Evolutionary conservation across 192 early-diverging fungal species (phyloP).

Genomic region (Rhizoclosmatium globosum): DNA sequence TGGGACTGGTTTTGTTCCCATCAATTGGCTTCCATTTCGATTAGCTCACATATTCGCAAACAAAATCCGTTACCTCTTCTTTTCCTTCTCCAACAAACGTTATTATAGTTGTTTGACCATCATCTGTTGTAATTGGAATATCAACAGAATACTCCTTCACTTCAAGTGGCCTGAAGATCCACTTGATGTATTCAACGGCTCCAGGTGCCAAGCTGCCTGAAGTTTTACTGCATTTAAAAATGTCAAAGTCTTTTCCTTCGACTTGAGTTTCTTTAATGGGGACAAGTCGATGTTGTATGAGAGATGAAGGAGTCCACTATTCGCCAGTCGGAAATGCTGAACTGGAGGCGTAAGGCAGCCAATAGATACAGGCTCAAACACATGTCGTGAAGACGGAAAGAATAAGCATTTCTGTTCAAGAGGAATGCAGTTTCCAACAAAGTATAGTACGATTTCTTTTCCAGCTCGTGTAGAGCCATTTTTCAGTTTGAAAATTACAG

Average conservation of each 20-base stretch:
- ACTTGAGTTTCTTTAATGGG: slow-evolving; percentile 48
- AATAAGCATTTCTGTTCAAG: slow-evolving; percentile 55
- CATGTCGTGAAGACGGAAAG: slow-evolving; percentile 46
- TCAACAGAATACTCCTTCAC: slow-evolving; percentile 58
- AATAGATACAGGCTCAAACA: slow-evolving; percentile 51
- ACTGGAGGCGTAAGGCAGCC: slow-evolving; percentile 52
- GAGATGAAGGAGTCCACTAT: slow-evolving; percentile 48
- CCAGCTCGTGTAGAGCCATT: slow-evolving; percentile 54
- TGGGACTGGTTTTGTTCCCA: slow-evolving; percentile 22
- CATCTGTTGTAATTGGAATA: slow-evolving; percentile 54
- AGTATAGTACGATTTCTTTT: slow-evolving; percentile 59
- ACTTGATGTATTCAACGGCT: slow-evolving; percentile 50
- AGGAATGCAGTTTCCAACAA: slow-evolving; percentile 55
- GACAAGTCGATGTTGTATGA: slow-evolving; percentile 53
- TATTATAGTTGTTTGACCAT: slow-evolving; percentile 57
- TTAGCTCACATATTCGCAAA: neutral
- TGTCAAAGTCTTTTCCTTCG: slow-evolving; percentile 49
- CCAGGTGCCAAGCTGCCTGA: slow-evolving; percentile 52
- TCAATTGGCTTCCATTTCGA: neutral
- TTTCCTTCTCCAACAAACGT: slow-evolving; percentile 56
- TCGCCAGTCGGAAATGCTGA: slow-evolving; percentile 51
- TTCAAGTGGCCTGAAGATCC: slow-evolving; percentile 63
- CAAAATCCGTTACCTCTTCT: slow-evolving; percentile 15
- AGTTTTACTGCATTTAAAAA: slow-evolving; percentile 50
- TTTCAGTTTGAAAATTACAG: slow-evolving; percentile 61